Percentiles rank a stretch among this genome's conserved stretches.
These are phyloP conservation scores for Leptomonas pyrrhocoris DNA, from an alignment of 208 protist genomes.

Conservation along the genomic window DNA sequence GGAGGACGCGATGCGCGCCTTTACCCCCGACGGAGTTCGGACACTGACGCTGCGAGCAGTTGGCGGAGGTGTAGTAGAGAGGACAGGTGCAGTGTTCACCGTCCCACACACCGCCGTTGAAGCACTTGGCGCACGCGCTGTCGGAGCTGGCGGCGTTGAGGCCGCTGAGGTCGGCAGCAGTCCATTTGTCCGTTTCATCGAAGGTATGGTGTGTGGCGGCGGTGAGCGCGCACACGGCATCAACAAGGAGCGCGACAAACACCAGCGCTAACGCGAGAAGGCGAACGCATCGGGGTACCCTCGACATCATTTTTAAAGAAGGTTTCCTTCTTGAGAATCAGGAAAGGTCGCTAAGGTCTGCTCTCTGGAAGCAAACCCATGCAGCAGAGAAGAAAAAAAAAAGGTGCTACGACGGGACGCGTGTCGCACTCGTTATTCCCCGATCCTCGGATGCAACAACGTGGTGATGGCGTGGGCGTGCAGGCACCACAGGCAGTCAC, in stretches of 20 bases:
- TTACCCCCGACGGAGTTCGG: conserved; percentile 58
- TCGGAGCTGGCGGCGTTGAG: background rate
- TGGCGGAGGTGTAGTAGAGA: conserved; percentile 55
- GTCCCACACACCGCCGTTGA: conserved; percentile 52
- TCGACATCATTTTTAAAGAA: no score
- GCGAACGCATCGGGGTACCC: no score
- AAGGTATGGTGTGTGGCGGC: background rate
- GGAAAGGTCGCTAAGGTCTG: no score
- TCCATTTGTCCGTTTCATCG: background rate
- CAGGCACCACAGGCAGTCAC: no score
- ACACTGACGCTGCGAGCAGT: conserved; percentile 64
- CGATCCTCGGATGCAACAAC: no score
- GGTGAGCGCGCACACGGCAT: background rate
- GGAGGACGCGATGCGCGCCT: conserved; percentile 37
- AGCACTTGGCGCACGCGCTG: conserved; percentile 25
- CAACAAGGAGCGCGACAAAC: background rate
- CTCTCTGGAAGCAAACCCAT: no score
- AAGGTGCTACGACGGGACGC: no score
- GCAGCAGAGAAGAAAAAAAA: no score
- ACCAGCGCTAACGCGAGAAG: no score
- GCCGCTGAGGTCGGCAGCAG: background rate
- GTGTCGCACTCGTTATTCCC: no score
- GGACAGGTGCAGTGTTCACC: conserved; percentile 58
- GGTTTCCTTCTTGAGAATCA: no score
- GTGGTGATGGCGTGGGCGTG: no score